Conservation (phyloP, 495 filamentous ascomycete genomes). For the Penicillium desertorum region DNA sequence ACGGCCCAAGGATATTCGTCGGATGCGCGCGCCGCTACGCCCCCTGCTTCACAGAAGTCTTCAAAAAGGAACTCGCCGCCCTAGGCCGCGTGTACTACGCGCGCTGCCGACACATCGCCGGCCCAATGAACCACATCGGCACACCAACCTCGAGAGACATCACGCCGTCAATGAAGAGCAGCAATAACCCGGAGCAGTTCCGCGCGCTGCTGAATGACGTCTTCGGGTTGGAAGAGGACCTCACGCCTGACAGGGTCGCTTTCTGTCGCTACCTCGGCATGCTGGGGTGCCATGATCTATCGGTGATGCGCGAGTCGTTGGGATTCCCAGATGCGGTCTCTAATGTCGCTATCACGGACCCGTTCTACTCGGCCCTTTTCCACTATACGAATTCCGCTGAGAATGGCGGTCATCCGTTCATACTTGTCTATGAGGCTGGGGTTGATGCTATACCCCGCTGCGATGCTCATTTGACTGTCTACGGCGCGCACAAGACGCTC, state of each 20-base stretch:
- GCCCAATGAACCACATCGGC: slow-evolving; percentile 27
- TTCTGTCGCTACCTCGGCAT: slow-evolving; percentile 47
- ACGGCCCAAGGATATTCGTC: slow-evolving; percentile 49
- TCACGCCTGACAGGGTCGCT: slow-evolving; percentile 33
- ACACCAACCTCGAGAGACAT: background rate
- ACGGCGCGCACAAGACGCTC: slow-evolving; percentile 48
- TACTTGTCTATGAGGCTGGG: slow-evolving; percentile 56
- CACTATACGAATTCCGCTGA: slow-evolving; percentile 33
- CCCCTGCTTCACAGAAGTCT: slow-evolving; percentile 46
- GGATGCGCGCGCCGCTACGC: slow-evolving; percentile 57
- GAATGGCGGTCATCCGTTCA: slow-evolving; percentile 37
- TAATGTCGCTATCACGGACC: slow-evolving; percentile 44
- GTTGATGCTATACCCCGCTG: slow-evolving; percentile 54
- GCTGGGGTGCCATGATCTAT: slow-evolving; percentile 56
- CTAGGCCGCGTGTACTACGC: slow-evolving; percentile 53
- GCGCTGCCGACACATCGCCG: slow-evolving; percentile 54
- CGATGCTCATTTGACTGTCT: slow-evolving; percentile 57
- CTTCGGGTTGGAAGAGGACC: slow-evolving; percentile 31
- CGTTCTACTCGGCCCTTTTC: slow-evolving; percentile 50
- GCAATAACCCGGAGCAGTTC: slow-evolving; percentile 11
- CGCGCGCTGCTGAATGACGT: slow-evolving; percentile 30
- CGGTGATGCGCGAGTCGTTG: slow-evolving; percentile 54
- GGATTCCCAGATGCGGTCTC: slow-evolving; percentile 47
- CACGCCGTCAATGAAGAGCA: background rate
- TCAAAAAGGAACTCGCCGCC: slow-evolving; percentile 45